Conservation (phyloP, 768 basidiomycete species). For the Pleurotus pulmonarius region DNA sequence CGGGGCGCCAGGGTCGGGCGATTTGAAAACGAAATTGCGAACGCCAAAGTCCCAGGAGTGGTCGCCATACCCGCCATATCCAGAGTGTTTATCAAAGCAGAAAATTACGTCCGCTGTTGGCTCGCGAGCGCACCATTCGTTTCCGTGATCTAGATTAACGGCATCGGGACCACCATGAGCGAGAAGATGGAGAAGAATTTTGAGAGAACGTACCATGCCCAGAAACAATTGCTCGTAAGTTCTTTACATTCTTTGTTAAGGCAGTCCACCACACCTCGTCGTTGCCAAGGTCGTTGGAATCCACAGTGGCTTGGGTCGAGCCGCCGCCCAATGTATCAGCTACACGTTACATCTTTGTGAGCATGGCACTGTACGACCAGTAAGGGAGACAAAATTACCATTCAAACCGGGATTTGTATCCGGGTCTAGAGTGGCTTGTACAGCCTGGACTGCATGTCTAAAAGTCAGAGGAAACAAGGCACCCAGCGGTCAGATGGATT, state of each 20-base stretch:
- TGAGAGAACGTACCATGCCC: slow-evolving; percentile 53
- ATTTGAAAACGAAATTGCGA: slow-evolving; percentile 57
- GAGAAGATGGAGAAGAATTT: not conserved
- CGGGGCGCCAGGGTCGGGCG: slow-evolving; percentile 37
- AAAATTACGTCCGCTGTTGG: slow-evolving; percentile 59
- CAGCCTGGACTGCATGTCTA: slow-evolving; percentile 32
- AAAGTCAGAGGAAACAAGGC: too few relatives aligned
- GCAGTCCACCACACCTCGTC: slow-evolving; percentile 64
- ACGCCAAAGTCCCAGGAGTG: slow-evolving; percentile 62
- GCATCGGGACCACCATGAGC: not conserved
- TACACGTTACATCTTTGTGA: slow-evolving; percentile 18
- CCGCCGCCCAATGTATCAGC: slow-evolving; percentile 52
- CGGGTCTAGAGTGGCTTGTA: slow-evolving; percentile 32
- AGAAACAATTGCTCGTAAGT: slow-evolving; percentile 64
- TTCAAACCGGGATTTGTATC: slow-evolving; percentile 39
- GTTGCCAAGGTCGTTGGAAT: slow-evolving; percentile 32
- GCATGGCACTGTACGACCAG: not conserved
- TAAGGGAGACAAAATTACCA: slow-evolving; percentile 18
- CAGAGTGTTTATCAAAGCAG: slow-evolving; percentile 78
- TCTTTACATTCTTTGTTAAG: slow-evolving; percentile 54
- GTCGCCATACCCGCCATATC: slow-evolving; percentile 63
- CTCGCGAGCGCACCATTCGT: slow-evolving; percentile 77
- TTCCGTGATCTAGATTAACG: slow-evolving; percentile 56
- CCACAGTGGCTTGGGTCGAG: slow-evolving; percentile 55
- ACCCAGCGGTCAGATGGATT: not conserved